These are phyloP conservation scores for Baorangia bicolor DNA, from an alignment of 768 basidiomycete genomes.

Conservation along the genomic window DNA sequence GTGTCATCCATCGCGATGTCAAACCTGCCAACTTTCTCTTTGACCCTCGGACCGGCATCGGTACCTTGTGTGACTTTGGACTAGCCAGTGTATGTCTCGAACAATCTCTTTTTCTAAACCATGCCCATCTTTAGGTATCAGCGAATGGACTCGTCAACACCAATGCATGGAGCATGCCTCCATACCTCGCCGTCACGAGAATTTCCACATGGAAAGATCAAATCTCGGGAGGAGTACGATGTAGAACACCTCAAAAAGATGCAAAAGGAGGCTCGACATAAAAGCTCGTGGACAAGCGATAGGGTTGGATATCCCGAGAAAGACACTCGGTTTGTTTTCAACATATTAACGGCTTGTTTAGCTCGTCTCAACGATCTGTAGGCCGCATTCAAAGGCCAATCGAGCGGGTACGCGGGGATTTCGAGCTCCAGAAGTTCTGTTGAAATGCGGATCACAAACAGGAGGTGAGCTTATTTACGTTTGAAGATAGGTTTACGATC, in stretches of 20 bases:
- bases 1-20: constrained; percentile 94
- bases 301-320: constrained; percentile 77
- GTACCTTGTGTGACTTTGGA: constrained; percentile 93
- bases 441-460: constrained; percentile 92
- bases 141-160: constrained; percentile 52
- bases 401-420: constrained; percentile 97
- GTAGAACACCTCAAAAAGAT: constrained; percentile 50
- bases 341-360: background rate
- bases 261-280: constrained; percentile 60
- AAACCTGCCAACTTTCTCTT: constrained; percentile 98
- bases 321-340: constrained; percentile 57
- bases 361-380: constrained; percentile 25
- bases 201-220: constrained; percentile 68
- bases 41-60: constrained; percentile 78
- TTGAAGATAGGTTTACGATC: background rate
- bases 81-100: constrained; percentile 76
- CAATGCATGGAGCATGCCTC: constrained; percentile 60
- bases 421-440: constrained; percentile 91
- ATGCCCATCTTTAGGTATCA: constrained; percentile 28
- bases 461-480: constrained; percentile 60
- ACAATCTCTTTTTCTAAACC: background rate
- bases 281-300: constrained; percentile 55
- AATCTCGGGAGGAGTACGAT: constrained; percentile 44
- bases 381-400: constrained; percentile 87
- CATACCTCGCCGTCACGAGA: constrained; percentile 66